Base-by-base conservation (phyloP, 1,284 basidiomycete species). In the Salmacisia buchloeana region DNA sequence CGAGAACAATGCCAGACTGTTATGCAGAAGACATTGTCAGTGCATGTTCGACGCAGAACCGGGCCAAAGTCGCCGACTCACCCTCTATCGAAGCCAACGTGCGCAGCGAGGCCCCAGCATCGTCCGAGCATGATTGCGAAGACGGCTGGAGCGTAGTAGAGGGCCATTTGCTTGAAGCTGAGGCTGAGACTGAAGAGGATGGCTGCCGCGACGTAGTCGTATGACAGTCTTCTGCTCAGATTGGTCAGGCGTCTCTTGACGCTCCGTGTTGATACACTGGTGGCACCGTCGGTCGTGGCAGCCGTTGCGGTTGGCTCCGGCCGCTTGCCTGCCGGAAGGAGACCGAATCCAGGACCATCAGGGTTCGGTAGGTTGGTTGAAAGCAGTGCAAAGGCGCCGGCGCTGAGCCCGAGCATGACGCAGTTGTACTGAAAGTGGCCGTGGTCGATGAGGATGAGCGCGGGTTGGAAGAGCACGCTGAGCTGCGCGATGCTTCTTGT, bases 121-220 rank as follows among this genome's bases (percentile, higher is more conserved):
- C 77, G 72, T 4, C 77, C 77, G 0, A 79, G 67, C 76, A 79
- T 77, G 59, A 76, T 61, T 21, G 75, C 74, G 58, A 78, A 77
- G 2, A 79, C 66, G 2, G 89, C 92, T 6, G 94, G 94, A 0
- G 91, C 89, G 78, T 92, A 97, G 79, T 94, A 96, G 12, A 97
- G 82, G 3, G 90, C 88, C 92, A 96, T 96, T 80, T 96, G 93
- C 80, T 97, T 96, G 84, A 96, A 96, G 2, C 88, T 85, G 18
- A 97, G 84, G 70, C 89, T 89, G 35, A 88, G 82, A 7, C 90
- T 89, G 71, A 96, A 94, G 67, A 84, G 86, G n/a, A 90, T 77
- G 5, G 91, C 90, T 0, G 90, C 93, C 0, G 87, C 69, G 2
- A 90, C 79, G 77, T 97, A 79, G 52, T 75, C 69, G 66, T 75